These are phyloP conservation scores for Phycomyces blakesleeanus DNA, from an alignment of 192 early-diverging fungal species.

Conservation along the genomic window DNA sequence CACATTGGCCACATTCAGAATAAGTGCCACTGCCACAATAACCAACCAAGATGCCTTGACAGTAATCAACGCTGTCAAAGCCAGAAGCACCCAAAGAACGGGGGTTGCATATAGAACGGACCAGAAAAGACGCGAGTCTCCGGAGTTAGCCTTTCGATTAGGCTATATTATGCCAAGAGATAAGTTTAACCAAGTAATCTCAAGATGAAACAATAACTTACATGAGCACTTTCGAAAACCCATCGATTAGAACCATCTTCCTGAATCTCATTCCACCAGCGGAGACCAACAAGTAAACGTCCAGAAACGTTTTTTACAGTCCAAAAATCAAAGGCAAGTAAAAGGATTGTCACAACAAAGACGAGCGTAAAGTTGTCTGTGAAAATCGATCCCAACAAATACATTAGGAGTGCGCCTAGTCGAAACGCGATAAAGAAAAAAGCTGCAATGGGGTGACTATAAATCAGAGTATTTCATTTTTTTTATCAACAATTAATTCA, in stretches of 20 bases:
- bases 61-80: constrained; percentile 62
- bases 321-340: constrained; percentile 98
- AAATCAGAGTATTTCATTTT: not conserved
- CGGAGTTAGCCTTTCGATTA: constrained; percentile 68
- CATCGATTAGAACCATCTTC: constrained; percentile 94
- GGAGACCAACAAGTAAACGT: constrained; percentile 89
- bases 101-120: constrained; percentile 82
- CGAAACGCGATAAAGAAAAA: constrained; percentile 91
- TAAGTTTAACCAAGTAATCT: not conserved
- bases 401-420: constrained; percentile 74
- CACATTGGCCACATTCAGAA: constrained; percentile 88
- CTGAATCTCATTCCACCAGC: constrained; percentile 99
- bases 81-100: constrained; percentile 78
- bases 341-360: constrained; percentile 88
- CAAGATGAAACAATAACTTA: constrained; percentile 30
- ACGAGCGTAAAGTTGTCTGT: constrained; percentile 82
- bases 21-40: constrained; percentile 80
- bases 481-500: not conserved
- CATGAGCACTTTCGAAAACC: constrained; percentile 93
- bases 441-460: constrained; percentile 86
- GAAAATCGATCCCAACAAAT: constrained; percentile 82
- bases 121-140: constrained; percentile 96
- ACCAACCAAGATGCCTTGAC: constrained; percentile 80
- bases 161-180: constrained; percentile 40
- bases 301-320: constrained; percentile 98